Evolutionary conservation across 202 grass and related monocot species (phyloP), one percentile per base, ranked within the genome.

Genomic region (Carex sylvatica): DNA sequence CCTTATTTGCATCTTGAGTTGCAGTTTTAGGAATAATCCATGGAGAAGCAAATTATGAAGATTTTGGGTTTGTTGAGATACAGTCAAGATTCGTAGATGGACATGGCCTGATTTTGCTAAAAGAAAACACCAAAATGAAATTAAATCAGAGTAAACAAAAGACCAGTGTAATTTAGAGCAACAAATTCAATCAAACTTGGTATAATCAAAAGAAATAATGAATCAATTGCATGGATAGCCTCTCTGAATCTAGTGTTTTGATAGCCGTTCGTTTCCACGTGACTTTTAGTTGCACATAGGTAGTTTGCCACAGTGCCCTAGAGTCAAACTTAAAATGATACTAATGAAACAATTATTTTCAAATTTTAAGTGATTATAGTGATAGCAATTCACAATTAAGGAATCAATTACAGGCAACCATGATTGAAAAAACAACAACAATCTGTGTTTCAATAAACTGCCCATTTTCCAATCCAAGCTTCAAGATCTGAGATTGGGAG

Each of bases 51-150:
- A 98, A 89, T 52, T 92, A 94, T 58, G 90, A 91, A 3, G 95
- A 93, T 51, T 81, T 88, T n/a, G 92, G 82, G 81, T 98, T 98
- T 16, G 92, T 98, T 47, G 92, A 94, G 20, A 94, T 85, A 53
- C 92, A 98, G 6, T 90, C 87, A 1, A 92, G 92, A 31, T 98
- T 98, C 40, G 76, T 88, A 13, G 95, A 93, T 42, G 95, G 95
- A 70, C 92, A 98, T n/a, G 92, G 84, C 84, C 95, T 89, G 54
- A 93, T 94, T 84, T 93, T 94, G 16, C 95, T 94, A 80, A 77
- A 80, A 2, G 2, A 82, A 54, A 58, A 60, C 15, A 49, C 42
- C 47, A 70, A 18, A 59, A 42, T 2, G 13, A 26, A 77, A 35
- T 1, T 3, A 23, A 68, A 7, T 76, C 49, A 33, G 24, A 15